These are phyloP conservation scores for Populus tomentosa DNA, from an alignment of 441 rosid species.

Conservation along the genomic window DNA sequence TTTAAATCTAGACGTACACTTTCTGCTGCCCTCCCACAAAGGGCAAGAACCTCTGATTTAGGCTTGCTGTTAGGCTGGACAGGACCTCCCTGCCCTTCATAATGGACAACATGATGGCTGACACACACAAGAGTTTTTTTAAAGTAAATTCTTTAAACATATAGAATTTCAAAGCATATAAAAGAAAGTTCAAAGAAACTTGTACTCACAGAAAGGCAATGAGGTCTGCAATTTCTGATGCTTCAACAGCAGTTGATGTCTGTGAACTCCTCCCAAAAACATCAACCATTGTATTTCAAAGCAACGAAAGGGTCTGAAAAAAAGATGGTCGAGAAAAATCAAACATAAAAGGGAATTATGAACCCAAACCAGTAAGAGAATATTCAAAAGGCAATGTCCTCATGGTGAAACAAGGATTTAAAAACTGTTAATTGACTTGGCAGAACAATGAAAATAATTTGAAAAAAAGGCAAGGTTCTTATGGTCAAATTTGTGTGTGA, in stretches of 20 bases:
- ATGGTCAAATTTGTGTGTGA: not conserved
- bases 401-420: not conserved
- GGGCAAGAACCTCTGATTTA: slow-evolving; percentile 65
- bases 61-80: slow-evolving; percentile 89
- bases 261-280: slow-evolving; percentile 74
- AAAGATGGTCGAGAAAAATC: not conserved
- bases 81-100: slow-evolving; percentile 92
- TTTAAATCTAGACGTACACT: slow-evolving; percentile 79
- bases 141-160: not conserved
- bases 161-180: not conserved
- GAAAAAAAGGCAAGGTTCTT: not conserved
- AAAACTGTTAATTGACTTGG: not conserved
- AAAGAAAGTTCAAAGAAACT: not conserved
- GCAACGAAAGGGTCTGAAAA: slow-evolving; percentile 61
- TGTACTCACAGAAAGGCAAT: slow-evolving; percentile 80
- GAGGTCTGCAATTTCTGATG: slow-evolving; percentile 81
- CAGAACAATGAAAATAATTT: not conserved
- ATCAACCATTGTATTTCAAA: slow-evolving; percentile 64
- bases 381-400: not conserved
- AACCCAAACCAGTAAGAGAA: not conserved
- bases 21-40: slow-evolving; percentile 65
- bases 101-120: slow-evolving; percentile 91
- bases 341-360: not conserved
- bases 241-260: slow-evolving; percentile 54
- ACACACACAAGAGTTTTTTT: not conserved